phyloP scores from a whole-genome alignment of 2,329 filamentous ascomycete species.

The Zasmidium cellare region DNA sequence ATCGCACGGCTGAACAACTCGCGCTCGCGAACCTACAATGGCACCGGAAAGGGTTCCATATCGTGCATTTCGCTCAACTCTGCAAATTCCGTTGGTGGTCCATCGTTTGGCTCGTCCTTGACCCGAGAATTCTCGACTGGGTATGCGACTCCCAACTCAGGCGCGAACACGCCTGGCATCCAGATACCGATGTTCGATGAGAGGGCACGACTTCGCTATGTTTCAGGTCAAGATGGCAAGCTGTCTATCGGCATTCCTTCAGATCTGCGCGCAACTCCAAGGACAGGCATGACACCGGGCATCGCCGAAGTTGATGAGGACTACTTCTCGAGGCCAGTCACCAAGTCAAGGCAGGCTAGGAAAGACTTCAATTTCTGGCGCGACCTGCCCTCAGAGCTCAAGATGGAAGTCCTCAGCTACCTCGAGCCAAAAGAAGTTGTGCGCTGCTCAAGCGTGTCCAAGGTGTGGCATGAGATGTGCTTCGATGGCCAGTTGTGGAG shows the following conservation, averaged over 20 bases:
- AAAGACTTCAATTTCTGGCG: conserved; percentile 71
- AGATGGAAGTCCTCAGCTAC: conserved; percentile 73
- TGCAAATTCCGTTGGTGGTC: conserved; percentile 50
- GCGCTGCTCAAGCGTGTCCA: conserved; percentile 73
- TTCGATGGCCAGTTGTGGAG: conserved; percentile 96
- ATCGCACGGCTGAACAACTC: conserved; percentile 64
- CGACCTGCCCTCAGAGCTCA: conserved; percentile 78
- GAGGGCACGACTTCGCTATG: conserved; percentile 55
- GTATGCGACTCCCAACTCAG: conserved; percentile 58
- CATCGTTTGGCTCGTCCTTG: conserved; percentile 56
- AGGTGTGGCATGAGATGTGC: conserved; percentile 76
- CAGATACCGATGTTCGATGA: conserved; percentile 53
- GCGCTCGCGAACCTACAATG: conserved; percentile 64
- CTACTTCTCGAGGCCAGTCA: conserved; percentile 45
- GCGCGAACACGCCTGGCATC: conserved; percentile 45
- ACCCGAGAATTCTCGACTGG: conserved; percentile 58
- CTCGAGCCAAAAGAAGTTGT: conserved; percentile 80
- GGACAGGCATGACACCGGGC: conserved; percentile 23
- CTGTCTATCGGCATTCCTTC: conserved; percentile 64
- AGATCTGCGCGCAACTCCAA: conserved; percentile 56
- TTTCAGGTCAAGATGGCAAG: conserved; percentile 51
- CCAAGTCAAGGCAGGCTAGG: conserved; percentile 29
- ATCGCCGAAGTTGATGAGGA: conserved; percentile 43
- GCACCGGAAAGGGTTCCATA: conserved; percentile 61
- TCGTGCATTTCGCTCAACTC: conserved; percentile 64